Evolutionary conservation across 2,329 filamentous ascomycete species (phyloP), one percentile per base, ranked within the genome.

Genomic region (Aspergillus neoniger): DNA sequence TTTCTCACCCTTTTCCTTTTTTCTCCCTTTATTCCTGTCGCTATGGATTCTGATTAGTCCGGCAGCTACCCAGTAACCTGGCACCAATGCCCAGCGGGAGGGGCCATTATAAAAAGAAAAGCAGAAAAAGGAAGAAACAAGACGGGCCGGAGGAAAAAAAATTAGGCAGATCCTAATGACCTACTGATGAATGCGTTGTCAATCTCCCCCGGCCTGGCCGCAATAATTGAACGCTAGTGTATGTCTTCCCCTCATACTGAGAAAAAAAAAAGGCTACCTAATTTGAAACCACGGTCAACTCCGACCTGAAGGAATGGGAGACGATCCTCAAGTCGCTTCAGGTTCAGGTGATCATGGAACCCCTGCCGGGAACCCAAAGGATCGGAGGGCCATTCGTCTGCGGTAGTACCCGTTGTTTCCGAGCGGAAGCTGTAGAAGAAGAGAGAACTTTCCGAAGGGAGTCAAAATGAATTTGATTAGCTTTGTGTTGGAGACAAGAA

Each of bases 361-460:
- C 53, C 53, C 28, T 55, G 28, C 53, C 32, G 30, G 15, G n/a
- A 47, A 39, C 14, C 38, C 41, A 54, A 39, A 39, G 39, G 21
- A 54, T 28, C 39, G 15, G 23, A 55, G 41, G 52, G 25, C 28
- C 32, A 55, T 23, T 36, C 12, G 17, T 23, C 47, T 50, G 30
- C 47, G 47, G 52, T 57, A 50, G 50, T 43, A 57, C 52, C 55
- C 52, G 56, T 62, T 48, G 49, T 49, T 25, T 47, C 49, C 49
- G 56, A 54, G 28, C 54, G 47, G 56, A 43, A 19, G 48, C 59
- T 64, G 59, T 54, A 58, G 57, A 51, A 58, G 32, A 56, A 32
- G 47, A 64, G 59, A 59, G 59, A 61, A 62, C 36, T 59, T 58
- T 55, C 62, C 56, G 62, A 61, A 51, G 39, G 43, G 43, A 36